Percentiles rank a stretch among this genome's conserved stretches.
These are phyloP conservation scores for Tylopilus sp. DNA, from an alignment of 768 basidiomycete genomes.

Conservation along the genomic window DNA sequence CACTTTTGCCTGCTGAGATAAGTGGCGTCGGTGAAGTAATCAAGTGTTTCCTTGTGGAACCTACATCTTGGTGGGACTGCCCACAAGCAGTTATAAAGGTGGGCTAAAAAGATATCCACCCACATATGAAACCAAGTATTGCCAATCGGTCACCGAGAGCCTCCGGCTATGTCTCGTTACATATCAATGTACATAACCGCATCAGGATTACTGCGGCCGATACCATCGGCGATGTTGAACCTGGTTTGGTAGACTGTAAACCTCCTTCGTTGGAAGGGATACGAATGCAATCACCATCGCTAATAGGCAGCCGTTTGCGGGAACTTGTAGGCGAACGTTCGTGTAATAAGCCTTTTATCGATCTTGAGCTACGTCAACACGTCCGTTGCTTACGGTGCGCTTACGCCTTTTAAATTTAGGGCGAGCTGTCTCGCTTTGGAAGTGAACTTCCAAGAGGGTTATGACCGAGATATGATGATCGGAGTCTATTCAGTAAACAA, in stretches of 20 bases:
- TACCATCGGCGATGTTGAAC: conserved; percentile 9
- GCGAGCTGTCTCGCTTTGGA: conserved; percentile 10
- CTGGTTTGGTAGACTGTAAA: conserved; percentile 3
- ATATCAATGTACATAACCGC: conserved; percentile 4
- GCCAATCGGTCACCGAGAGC: neutral
- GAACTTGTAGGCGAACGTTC: conserved; percentile 4
- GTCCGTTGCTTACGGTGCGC: conserved; percentile 13
- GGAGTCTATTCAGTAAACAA: conserved; percentile 5
- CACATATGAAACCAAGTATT: neutral
- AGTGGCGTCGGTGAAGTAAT: conserved; percentile 15
- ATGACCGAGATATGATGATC: conserved; percentile 9
- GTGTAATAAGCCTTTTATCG: conserved; percentile 6
- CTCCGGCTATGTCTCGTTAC: conserved; percentile 3
- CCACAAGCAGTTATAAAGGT: neutral
- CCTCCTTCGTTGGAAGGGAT: neutral
- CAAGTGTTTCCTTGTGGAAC: neutral
- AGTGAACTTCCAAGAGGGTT: conserved; percentile 10
- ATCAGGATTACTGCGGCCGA: conserved; percentile 18
- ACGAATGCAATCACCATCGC: neutral
- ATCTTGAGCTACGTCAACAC: conserved; percentile 3
- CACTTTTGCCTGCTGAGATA: neutral
- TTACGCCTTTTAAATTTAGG: conserved; percentile 15
- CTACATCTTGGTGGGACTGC: neutral
- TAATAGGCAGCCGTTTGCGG: conserved; percentile 1
- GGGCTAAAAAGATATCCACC: neutral